phyloP scores from a whole-genome alignment of 2,329 filamentous ascomycete species.

The Fusarium xylarioides region DNA sequence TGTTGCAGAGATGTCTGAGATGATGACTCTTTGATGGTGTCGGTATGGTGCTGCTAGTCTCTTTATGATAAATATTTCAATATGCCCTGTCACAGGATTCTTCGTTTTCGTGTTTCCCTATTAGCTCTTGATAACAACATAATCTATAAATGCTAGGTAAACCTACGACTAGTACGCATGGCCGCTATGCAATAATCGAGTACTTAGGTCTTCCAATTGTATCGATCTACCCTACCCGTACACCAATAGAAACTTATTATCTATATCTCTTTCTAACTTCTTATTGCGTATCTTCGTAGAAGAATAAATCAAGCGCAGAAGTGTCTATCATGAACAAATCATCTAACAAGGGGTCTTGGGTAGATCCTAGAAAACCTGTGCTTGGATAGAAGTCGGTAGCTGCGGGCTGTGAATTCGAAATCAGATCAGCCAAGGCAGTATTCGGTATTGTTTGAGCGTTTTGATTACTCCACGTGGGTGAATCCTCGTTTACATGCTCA shows the following conservation, averaged over 20 bases:
- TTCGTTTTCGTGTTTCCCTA: neutral
- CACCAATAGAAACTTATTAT: neutral
- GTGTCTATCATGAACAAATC: neutral
- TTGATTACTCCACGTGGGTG: neutral
- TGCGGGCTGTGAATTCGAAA: neutral
- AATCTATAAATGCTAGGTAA: neutral
- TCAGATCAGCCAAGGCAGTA: neutral
- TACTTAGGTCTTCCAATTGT: too few relatives aligned
- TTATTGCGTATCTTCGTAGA: neutral
- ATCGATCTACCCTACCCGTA: neutral
- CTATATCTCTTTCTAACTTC: neutral
- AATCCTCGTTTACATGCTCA: neutral
- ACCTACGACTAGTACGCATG: neutral
- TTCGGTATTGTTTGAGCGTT: neutral
- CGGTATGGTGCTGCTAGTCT: neutral
- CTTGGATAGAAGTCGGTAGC: rapidly evolving
- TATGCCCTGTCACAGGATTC: neutral
- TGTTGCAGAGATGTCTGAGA: slow-evolving; percentile 18
- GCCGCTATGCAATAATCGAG: neutral
- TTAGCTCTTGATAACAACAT: neutral
- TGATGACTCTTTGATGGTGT: slow-evolving; percentile 7
- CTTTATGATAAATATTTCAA: neutral
- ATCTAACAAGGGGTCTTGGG: neutral
- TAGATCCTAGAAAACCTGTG: neutral
- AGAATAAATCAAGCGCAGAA: neutral